Base-by-base conservation (phyloP, 805 yeast genomes). In the Wickerhamomyces rabaulensis region DNA sequence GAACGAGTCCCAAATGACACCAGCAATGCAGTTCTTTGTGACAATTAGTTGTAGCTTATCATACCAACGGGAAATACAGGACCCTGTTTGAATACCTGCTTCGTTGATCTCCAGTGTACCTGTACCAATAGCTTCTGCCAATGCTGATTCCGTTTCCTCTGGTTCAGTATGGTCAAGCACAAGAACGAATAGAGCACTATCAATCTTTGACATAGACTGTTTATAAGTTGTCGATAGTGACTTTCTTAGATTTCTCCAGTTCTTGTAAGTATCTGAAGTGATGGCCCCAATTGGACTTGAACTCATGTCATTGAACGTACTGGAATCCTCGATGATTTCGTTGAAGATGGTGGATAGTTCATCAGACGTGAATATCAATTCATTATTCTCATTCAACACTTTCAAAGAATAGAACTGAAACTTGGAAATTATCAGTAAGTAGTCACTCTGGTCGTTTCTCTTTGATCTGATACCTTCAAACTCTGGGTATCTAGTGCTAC, bases 51-150 rank as follows among this genome's bases (percentile, higher is more conserved):
- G 97, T 54, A 90, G 37, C 56, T 79, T 79, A 9, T 96, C 97
- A 61, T 88, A 90, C 97, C 96, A 90, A 63, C 97, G 72, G 54
- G 92, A 89, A 25, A 92, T 84, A 69, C 96, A 89, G 1, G 96
- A 87, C 38, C 97, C 97, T 12, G 84, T 82, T 67, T 90, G 97
- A 44, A 87, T 80, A 53, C 96, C 97, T 29, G 51, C 45, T 7
- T 82, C 79, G 52, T 87, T 87, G 39, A 90, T 73, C 21, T 72
- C 72, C 15, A 87, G 78, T 45, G 86, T 80, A 6, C 97, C 97
- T 63, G 94, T 87, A 42, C 88, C 79, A 72, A 89, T 83, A 61
- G 87, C 82, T 59, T 85, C 80, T 13, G 57, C 60, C 38, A 56
- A 41, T 7, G 56, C 56, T 13, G 48, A 56, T 9, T 49, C 47